Percentiles rank a stretch among this genome's conserved stretches.
These are phyloP conservation scores for Telfairia occidentalis DNA, from an alignment of 331 rosid genomes.

Conservation along the genomic window DNA sequence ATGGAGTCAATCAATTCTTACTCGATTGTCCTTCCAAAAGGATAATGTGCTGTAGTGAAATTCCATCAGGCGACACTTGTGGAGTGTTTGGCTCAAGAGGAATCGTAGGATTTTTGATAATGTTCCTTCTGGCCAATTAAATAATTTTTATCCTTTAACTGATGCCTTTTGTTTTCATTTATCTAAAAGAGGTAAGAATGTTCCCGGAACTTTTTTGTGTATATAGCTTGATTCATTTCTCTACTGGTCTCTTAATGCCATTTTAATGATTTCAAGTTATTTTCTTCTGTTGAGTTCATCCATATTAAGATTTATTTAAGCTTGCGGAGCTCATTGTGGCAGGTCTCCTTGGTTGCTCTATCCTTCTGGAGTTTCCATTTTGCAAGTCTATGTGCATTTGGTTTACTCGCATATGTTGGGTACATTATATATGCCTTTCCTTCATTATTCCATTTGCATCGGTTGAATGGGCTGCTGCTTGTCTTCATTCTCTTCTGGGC, in stretches of 20 bases:
- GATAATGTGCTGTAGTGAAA: background rate
- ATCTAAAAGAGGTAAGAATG: background rate
- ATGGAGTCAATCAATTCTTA: background rate
- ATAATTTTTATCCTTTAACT: background rate
- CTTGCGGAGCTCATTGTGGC: slow-evolving; percentile 18
- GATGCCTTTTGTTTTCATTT: background rate
- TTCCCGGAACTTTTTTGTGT: background rate
- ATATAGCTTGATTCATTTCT: background rate
- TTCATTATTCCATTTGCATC: slow-evolving; percentile 77
- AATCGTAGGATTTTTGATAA: background rate
- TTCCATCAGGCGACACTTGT: background rate
- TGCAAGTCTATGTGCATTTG: slow-evolving; percentile 94
- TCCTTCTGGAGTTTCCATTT: slow-evolving; percentile 97
- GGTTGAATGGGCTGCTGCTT: slow-evolving; percentile 88
- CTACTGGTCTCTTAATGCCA: background rate
- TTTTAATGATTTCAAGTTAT: background rate
- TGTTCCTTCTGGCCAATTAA: background rate
- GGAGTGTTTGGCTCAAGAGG: background rate
- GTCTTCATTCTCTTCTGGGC: slow-evolving; percentile 99
- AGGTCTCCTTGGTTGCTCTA: slow-evolving; percentile 87
- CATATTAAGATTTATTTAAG: slow-evolving; percentile 4
- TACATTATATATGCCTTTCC: slow-evolving; percentile 76
- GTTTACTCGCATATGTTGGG: slow-evolving; percentile 89
- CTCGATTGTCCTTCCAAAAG: background rate
- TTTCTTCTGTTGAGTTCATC: background rate